A percentile compares a stretch with the other conserved stretches of the same genome.
phyloP scores from a whole-genome alignment of 441 rosid genomes.

The Omphalea diandra region DNA sequence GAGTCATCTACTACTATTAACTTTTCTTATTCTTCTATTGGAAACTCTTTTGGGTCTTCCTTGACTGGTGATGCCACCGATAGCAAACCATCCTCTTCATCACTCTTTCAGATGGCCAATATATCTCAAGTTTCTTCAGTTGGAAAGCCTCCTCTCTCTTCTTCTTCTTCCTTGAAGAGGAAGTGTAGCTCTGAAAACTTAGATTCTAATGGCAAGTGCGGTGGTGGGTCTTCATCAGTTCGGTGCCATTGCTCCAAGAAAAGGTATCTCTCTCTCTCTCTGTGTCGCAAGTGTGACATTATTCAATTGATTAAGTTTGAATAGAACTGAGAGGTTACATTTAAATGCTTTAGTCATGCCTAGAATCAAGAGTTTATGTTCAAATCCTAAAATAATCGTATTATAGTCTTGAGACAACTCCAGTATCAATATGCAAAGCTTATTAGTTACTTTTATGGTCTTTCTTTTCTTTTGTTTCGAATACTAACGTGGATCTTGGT shows the following conservation, averaged over 20 bases:
- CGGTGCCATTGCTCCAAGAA: slow-evolving; percentile 81
- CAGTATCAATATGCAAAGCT: too few relatives aligned
- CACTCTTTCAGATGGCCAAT: slow-evolving; percentile 59
- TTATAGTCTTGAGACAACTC: too few relatives aligned
- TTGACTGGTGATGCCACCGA: slow-evolving; percentile 44
- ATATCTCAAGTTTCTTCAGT: slow-evolving; percentile 47
- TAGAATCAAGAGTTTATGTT: too few relatives aligned
- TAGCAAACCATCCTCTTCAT: slow-evolving; percentile 43
- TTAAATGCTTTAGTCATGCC: too few relatives aligned
- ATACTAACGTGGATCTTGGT: neutral
- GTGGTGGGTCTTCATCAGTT: slow-evolving; percentile 45
- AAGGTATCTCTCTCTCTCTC: slow-evolving; percentile 35
- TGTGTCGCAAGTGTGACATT: too few relatives aligned
- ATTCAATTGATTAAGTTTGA: too few relatives aligned
- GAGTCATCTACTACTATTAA: slow-evolving; percentile 55
- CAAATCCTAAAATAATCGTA: neutral
- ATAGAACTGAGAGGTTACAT: too few relatives aligned
- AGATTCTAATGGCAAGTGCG: slow-evolving; percentile 62
- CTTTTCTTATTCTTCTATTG: slow-evolving; percentile 57
- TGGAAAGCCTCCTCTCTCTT: slow-evolving; percentile 54
- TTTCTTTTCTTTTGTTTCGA: too few relatives aligned
- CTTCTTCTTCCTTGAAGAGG: slow-evolving; percentile 58
- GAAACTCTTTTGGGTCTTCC: slow-evolving; percentile 46
- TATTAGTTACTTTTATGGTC: too few relatives aligned
- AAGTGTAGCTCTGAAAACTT: slow-evolving; percentile 56